A percentile compares a stretch with the other conserved stretches of the same genome.
Evolutionary conservation across 202 grass and related monocot species (phyloP).

Genomic region (Digitaria exilis): DNA sequence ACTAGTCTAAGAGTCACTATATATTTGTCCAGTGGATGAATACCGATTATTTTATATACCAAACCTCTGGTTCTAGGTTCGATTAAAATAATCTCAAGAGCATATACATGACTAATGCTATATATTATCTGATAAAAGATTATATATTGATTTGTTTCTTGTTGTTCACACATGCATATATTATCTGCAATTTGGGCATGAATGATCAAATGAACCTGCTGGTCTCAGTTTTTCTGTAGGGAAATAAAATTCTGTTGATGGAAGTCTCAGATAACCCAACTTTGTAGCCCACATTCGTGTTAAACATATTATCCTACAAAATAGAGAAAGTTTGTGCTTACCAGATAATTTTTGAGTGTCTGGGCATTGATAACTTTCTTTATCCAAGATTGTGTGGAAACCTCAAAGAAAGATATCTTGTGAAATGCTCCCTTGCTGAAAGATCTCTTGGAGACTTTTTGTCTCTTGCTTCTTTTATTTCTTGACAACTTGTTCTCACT

Average conservation of each 20-base stretch:
- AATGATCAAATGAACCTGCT: not conserved
- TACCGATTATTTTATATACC: no score
- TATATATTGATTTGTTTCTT: not conserved
- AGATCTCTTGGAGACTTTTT: not conserved
- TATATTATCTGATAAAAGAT: not conserved
- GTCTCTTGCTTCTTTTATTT: not conserved
- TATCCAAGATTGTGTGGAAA: not conserved
- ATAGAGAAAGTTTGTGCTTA: slow-evolving; percentile 17
- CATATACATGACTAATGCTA: not conserved
- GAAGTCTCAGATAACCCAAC: not conserved
- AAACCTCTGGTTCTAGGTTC: not conserved
- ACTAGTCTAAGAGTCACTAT: not conserved
- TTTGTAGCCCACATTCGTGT: not conserved
- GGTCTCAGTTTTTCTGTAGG: not conserved
- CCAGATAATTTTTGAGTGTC: not conserved
- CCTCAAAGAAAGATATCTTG: not conserved
- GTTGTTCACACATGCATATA: not conserved
- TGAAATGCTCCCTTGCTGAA: not conserved
- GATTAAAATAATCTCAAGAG: not conserved
- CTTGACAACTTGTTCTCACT: not conserved
- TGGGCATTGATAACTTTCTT: not conserved
- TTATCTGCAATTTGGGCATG: not conserved
- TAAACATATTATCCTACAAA: not conserved
- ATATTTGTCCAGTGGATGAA: not conserved
- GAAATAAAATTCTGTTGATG: not conserved